Percentiles rank a stretch among this genome's conserved stretches.
phyloP scores from a whole-genome alignment of 73 alveolate genomes.

The Blepharisma japonicum region DNA sequence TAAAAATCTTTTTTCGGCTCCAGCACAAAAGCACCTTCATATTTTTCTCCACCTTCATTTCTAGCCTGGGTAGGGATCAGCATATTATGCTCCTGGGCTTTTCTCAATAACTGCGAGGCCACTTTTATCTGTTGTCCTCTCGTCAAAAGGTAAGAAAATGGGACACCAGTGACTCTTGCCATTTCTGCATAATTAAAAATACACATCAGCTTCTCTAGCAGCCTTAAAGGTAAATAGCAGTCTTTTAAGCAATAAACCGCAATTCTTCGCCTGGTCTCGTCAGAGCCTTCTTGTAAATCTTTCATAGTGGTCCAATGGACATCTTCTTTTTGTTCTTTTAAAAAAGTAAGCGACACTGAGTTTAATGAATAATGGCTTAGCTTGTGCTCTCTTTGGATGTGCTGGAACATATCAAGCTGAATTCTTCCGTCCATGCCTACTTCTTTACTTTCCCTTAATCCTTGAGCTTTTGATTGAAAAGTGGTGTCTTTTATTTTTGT shows the following conservation, averaged over 20 bases:
- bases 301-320: constrained; percentile 83
- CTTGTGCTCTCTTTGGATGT: constrained; percentile 97
- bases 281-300: constrained; percentile 65
- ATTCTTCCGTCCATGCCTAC: constrained; percentile 94
- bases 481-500: constrained; percentile 81
- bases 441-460: constrained; percentile 95
- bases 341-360: constrained; percentile 94
- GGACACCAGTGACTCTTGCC: constrained; percentile 99
- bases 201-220: constrained; percentile 93
- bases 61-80: constrained; percentile 84
- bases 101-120: constrained; percentile 84
- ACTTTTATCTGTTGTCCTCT: constrained; percentile 98
- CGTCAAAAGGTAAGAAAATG: constrained; percentile 90
- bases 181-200: constrained; percentile 93
- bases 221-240: constrained; percentile 80
- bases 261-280: constrained; percentile 91
- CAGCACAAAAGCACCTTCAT: constrained; percentile 99
- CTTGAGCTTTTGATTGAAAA: constrained; percentile 92
- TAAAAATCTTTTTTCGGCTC: constrained; percentile 96
- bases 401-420: constrained; percentile 95
- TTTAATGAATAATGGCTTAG: constrained; percentile 96
- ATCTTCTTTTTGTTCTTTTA: constrained; percentile 98
- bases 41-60: constrained; percentile 84
- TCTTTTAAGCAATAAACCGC: constrained; percentile 98
- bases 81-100: constrained; percentile 77